Evolutionary conservation across 2,329 filamentous ascomycete genomes (phyloP).

Genomic region (Verticillium klebahnii): DNA sequence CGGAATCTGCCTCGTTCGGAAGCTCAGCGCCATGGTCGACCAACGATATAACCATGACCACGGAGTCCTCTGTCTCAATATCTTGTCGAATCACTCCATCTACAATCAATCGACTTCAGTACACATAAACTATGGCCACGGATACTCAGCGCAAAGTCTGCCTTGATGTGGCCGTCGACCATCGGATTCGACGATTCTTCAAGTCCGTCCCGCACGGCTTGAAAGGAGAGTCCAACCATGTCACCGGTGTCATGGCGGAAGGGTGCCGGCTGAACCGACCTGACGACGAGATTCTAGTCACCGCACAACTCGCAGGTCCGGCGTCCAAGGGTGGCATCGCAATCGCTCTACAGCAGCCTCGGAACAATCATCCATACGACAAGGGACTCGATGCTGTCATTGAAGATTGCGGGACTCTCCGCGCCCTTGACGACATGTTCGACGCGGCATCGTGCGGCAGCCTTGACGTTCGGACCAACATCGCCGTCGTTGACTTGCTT

Average conservation of each 20-base stretch:
- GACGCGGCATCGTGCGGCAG: constrained; percentile 5
- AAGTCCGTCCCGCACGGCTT: not conserved
- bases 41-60: not conserved
- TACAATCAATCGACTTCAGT: not conserved
- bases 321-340: constrained; percentile 12
- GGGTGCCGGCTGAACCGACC: not conserved
- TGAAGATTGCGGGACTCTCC: constrained; percentile 11
- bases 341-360: constrained; percentile 14
- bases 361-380: constrained; percentile 11
- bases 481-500: constrained; percentile 10
- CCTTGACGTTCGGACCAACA: constrained; percentile 5
- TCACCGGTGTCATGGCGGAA: not conserved
- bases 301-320: constrained; percentile 10
- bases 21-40: not conserved
- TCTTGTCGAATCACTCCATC: not conserved
- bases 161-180: not conserved
- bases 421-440: constrained; percentile 8
- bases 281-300: constrained; percentile 11
- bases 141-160: not conserved
- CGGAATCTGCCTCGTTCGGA: not conserved
- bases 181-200: not conserved
- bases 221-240: not conserved
- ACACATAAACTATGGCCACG: not conserved
- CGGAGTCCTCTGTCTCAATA: not conserved
- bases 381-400: constrained; percentile 12